Conservation (phyloP, 2,329 filamentous ascomycete species). For the Exophiala sp. region DNA sequence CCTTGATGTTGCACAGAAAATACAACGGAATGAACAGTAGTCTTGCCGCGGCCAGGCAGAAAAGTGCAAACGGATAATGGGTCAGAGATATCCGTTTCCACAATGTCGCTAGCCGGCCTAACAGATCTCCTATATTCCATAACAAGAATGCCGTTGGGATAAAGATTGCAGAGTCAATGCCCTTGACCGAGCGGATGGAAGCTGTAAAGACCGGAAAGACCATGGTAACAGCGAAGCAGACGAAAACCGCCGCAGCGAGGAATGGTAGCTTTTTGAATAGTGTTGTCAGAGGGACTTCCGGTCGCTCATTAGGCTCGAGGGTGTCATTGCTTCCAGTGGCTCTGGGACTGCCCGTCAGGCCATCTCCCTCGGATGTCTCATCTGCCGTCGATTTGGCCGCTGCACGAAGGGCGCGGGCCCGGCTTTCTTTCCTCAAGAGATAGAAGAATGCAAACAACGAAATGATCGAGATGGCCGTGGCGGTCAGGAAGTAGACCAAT, state of each 20-base stretch:
- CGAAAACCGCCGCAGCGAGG: constrained; percentile 67
- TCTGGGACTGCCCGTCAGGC: constrained; percentile 22
- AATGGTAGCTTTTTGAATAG: constrained; percentile 75
- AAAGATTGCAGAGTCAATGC: constrained; percentile 64
- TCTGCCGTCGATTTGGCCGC: constrained; percentile 22
- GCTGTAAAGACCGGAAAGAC: constrained; percentile 88
- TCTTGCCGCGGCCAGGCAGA: constrained; percentile 60
- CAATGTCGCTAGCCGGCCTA: constrained; percentile 65
- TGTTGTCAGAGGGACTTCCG: constrained; percentile 53
- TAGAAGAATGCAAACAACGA: constrained; percentile 70
- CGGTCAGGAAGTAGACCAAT: constrained; percentile 86
- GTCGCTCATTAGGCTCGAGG: constrained; percentile 31
- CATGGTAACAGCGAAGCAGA: constrained; percentile 84
- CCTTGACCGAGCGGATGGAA: constrained; percentile 54
- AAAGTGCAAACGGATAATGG: constrained; percentile 60
- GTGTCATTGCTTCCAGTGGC: constrained; percentile 42
- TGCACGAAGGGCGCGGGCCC: constrained; percentile 10
- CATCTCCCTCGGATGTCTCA: constrained; percentile 22
- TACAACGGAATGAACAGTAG: constrained; percentile 75
- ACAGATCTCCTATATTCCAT: constrained; percentile 86
- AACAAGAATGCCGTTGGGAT: constrained; percentile 85
- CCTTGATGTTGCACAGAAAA: constrained; percentile 78
- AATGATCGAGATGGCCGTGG: constrained; percentile 65
- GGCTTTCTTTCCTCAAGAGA: constrained; percentile 53
- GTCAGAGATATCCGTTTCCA: constrained; percentile 52